Base-by-base conservation (phyloP, 805 yeast species). In the Ogataea ramenticola region DNA sequence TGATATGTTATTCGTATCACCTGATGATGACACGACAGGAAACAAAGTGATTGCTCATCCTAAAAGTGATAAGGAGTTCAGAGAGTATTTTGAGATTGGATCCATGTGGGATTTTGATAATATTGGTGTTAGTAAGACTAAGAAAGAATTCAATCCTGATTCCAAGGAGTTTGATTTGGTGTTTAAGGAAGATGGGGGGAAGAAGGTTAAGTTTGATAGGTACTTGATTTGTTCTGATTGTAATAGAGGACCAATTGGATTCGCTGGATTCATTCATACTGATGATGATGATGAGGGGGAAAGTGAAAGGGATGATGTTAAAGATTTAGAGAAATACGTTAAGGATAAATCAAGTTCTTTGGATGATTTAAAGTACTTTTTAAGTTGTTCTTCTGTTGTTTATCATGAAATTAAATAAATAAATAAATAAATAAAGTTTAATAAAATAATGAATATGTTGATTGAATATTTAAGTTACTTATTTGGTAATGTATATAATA, bases 161-260 rank as follows among this genome's bases (percentile, higher is more conserved):
- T 48, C 26, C 17, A 16, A 27, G 12, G 36, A 29, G 1, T 11
- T 22, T n/a, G 10, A 38, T 17, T 21, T 19, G 10, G 5, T 48
- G 4, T 50, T 48, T n/a, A 21, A 38, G 11, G 47, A 43, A 3
- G 46, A 52, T 14, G 57, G 17, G 19, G 12, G 50, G 11, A 44
- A 56, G 14, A 46, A 53, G 9, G 42, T 66, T 14, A 61, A 63
- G 22, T 60, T 82, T 20, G 73, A 72, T 39, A 65, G 88, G 43
- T 68, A 78, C 39, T 60, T 85, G 35, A 71, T 80, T 2, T 85
- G 95, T 58, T 77, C 88, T 5, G 89, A 81, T 47, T 85, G 95
- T 63, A 90, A 84, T 51, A 68, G 72, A 46, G 95, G 95, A 0
- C 91, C 91, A 0, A 53, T 85, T 17, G 95, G 95, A 19, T 80